A percentile compares a stretch with the other conserved stretches of the same genome.
Evolutionary conservation across 2,329 filamentous ascomycete species (phyloP).

Genomic region (Nothophoma quercina): DNA sequence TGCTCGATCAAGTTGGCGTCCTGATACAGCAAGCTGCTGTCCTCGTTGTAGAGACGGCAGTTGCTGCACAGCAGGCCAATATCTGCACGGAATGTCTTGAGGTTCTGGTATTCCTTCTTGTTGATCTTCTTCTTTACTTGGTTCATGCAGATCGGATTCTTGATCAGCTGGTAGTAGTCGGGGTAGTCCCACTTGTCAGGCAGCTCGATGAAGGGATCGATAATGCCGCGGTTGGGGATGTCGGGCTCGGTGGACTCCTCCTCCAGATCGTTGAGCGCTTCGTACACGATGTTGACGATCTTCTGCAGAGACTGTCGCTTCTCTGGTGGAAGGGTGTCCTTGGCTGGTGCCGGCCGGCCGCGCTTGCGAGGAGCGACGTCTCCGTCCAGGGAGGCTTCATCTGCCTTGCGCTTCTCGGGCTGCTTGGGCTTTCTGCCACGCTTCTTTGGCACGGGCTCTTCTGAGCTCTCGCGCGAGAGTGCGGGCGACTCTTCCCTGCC

Average conservation of each 20-base stretch:
- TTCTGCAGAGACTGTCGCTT: conserved; percentile 81
- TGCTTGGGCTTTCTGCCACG: conserved; percentile 77
- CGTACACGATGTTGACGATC: conserved; percentile 78
- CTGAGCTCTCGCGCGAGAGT: conserved; percentile 82
- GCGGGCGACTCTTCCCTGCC: conserved; percentile 78
- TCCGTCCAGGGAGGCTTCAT: conserved; percentile 69
- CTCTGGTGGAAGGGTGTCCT: conserved; percentile 72
- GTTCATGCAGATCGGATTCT: conserved; percentile 93
- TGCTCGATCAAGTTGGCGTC: conserved; percentile 90
- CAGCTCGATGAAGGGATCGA: conserved; percentile 91
- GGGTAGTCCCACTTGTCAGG: conserved; percentile 89
- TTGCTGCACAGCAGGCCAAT: conserved; percentile 87
- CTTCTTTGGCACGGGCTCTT: conserved; percentile 78
- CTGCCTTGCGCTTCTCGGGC: conserved; percentile 87
- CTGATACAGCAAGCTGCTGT: conserved; percentile 87
- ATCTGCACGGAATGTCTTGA: conserved; percentile 83
- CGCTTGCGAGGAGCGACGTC: conserved; percentile 73
- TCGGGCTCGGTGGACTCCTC: conserved; percentile 71
- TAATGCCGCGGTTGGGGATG: conserved; percentile 76
- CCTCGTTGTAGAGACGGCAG: conserved; percentile 95
- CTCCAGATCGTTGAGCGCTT: conserved; percentile 83
- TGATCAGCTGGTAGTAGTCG: conserved; percentile 94
- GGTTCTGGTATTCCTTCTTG: conserved; percentile 86
- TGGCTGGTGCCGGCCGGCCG: conserved; percentile 68
- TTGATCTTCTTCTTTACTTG: conserved; percentile 95